phyloP scores from a whole-genome alignment of 768 basidiomycete genomes.

The Termitomyces sp. region DNA sequence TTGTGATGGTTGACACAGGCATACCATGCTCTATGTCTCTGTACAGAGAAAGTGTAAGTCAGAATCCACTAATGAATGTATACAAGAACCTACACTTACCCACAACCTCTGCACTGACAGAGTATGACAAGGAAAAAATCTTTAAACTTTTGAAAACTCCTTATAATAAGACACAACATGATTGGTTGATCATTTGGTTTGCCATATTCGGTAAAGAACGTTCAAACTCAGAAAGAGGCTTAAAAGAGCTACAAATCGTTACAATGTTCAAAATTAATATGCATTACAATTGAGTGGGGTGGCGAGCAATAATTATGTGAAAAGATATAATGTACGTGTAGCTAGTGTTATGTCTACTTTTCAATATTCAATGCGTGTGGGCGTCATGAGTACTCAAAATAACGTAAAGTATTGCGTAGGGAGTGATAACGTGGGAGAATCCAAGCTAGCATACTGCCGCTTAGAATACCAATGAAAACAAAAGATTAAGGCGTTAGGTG shows the following conservation, averaged over 20 bases:
- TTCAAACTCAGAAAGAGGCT: too few relatives aligned
- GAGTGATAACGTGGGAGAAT: neutral
- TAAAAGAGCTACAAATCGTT: too few relatives aligned
- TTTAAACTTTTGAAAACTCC: neutral
- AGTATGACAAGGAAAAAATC: neutral
- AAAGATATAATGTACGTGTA: conserved; percentile 12
- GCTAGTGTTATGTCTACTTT: conserved; percentile 14
- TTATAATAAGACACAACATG: conserved; percentile 1
- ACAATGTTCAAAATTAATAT: neutral
- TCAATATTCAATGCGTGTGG: conserved; percentile 14
- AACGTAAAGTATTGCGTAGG: conserved; percentile 8
- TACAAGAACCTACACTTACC: neutral
- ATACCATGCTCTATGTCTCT: conserved; percentile 16
- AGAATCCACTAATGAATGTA: conserved; percentile 13
- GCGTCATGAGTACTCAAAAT: conserved; percentile 11
- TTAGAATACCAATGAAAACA: neutral
- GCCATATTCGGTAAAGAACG: neutral
- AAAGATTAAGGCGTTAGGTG: neutral
- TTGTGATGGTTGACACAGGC: conserved; percentile 13
- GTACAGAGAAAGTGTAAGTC: conserved; percentile 6
- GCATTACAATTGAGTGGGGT: conserved; percentile 16
- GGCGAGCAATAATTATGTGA: conserved; percentile 4
- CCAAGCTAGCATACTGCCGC: too few relatives aligned
- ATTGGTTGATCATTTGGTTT: neutral
- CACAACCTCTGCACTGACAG: neutral